Conservation (phyloP, 2,329 filamentous ascomycete genomes). For the Penicillium sp. region DNA sequence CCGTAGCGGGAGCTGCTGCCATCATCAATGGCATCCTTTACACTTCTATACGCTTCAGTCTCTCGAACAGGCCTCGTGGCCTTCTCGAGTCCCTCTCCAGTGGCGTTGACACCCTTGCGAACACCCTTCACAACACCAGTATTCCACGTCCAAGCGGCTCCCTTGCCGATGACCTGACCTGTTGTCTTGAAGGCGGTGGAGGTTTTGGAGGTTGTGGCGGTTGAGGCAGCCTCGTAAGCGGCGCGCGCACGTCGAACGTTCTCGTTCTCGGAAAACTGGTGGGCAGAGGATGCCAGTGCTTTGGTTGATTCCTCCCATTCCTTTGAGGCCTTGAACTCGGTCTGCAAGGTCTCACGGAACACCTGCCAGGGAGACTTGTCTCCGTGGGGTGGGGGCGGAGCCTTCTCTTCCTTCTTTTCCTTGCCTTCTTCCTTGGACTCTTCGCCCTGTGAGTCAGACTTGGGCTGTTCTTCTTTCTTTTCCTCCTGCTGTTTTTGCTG, state of each 20-base stretch:
- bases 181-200: constrained; percentile 81
- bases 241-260: constrained; percentile 81
- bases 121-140: constrained; percentile 90
- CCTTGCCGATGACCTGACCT: constrained; percentile 82
- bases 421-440: constrained; percentile 49
- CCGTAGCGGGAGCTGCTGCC: constrained; percentile 94
- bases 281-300: constrained; percentile 82
- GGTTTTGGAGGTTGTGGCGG: constrained; percentile 76
- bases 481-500: constrained; percentile 38
- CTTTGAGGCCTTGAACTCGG: constrained; percentile 93
- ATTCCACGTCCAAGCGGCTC: constrained; percentile 96
- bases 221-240: constrained; percentile 84
- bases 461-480: constrained; percentile 38
- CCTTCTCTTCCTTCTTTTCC: constrained; percentile 62
- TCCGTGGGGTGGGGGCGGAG: constrained; percentile 92
- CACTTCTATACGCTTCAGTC: constrained; percentile 90
- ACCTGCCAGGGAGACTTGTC: constrained; percentile 99
- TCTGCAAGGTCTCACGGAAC: constrained; percentile 93
- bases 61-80: constrained; percentile 92
- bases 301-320: constrained; percentile 99
- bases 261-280: constrained; percentile 92
- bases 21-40: constrained; percentile 96
- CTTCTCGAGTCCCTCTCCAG: constrained; percentile 86
- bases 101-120: constrained; percentile 80
- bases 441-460: constrained; percentile 47